Evolutionary conservation across 2,329 filamentous ascomycete species (phyloP).

Genomic region (Ceratocystis ficicola): DNA sequence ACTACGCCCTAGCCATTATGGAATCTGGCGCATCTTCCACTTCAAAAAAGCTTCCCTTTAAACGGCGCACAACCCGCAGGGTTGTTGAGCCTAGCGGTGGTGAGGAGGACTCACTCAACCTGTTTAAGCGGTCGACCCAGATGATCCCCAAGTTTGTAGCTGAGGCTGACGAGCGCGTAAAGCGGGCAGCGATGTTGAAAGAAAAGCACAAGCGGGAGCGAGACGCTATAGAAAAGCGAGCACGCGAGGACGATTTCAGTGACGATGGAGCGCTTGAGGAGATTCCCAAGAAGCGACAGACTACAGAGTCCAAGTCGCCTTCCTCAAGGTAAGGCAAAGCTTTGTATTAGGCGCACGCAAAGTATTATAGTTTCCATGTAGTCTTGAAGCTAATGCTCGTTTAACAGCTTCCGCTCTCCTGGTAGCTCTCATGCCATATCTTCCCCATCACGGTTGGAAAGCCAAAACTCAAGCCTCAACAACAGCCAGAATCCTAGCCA

Average conservation of each 20-base stretch:
- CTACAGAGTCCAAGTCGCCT: constrained; percentile 1
- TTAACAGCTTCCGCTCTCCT: neutral
- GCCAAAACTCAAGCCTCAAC: neutral
- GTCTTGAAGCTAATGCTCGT: too few relatives aligned
- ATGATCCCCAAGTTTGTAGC: constrained; percentile 37
- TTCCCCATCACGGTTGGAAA: neutral
- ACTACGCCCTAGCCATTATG: neutral
- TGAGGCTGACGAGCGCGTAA: constrained; percentile 29
- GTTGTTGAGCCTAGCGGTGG: constrained; percentile 17
- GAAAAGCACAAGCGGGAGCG: neutral
- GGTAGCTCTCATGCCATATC: neutral
- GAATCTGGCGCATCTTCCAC: neutral
- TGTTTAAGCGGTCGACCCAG: constrained; percentile 41
- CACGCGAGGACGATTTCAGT: neutral
- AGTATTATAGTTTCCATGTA: neutral
- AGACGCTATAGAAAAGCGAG: neutral
- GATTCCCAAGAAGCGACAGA: constrained; percentile 9
- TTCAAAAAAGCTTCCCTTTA: constrained; percentile 38
- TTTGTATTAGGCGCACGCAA: neutral
- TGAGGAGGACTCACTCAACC: constrained; percentile 29
- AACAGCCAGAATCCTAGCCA: neutral
- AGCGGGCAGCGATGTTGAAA: constrained; percentile 19
- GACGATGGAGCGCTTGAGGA: neutral
- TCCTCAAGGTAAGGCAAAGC: neutral
- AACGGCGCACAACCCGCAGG: constrained; percentile 26